A percentile compares a stretch with the other conserved stretches of the same genome.
Evolutionary conservation across 2,329 filamentous ascomycete species (phyloP).

Genomic region (Neofusicoccum umdonicola): DNA sequence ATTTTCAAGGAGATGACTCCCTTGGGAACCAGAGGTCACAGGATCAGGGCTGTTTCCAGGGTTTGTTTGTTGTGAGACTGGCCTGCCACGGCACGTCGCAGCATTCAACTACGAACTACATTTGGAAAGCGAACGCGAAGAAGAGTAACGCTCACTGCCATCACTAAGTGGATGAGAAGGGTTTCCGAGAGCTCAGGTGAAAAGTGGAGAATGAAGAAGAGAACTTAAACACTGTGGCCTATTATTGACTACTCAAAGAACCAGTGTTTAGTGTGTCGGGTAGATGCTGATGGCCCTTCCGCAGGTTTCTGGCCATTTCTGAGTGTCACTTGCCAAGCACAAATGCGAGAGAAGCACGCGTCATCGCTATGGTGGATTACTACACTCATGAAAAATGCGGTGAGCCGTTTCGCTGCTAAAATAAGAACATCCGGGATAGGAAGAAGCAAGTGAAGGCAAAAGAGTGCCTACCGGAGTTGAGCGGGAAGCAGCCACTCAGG

Average conservation of each 20-base stretch:
- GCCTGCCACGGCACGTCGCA: no score
- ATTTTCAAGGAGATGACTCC: no score
- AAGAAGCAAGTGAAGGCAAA: not conserved
- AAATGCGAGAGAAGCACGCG: not conserved
- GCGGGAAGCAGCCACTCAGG: not conserved
- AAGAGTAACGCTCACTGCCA: no score
- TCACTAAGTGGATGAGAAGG: not conserved
- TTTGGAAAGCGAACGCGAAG: no score
- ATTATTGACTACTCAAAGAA: not conserved
- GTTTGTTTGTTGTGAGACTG: no score
- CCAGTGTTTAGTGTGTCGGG: not conserved
- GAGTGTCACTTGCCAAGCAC: not conserved
- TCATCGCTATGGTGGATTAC: not conserved
- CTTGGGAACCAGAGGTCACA: no score
- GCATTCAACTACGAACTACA: no score
- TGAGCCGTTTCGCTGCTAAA: not conserved
- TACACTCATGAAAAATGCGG: not conserved
- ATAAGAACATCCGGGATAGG: not conserved
- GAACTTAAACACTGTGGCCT: not conserved
- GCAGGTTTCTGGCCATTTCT: not conserved
- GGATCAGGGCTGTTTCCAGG: no score
- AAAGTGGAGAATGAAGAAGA: no score
- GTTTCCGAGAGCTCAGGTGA: not conserved
- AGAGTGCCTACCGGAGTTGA: not conserved
- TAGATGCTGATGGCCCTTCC: not conserved